Conservation (phyloP, 2,329 filamentous ascomycete genomes). For the Aspergillus sp. region DNA sequence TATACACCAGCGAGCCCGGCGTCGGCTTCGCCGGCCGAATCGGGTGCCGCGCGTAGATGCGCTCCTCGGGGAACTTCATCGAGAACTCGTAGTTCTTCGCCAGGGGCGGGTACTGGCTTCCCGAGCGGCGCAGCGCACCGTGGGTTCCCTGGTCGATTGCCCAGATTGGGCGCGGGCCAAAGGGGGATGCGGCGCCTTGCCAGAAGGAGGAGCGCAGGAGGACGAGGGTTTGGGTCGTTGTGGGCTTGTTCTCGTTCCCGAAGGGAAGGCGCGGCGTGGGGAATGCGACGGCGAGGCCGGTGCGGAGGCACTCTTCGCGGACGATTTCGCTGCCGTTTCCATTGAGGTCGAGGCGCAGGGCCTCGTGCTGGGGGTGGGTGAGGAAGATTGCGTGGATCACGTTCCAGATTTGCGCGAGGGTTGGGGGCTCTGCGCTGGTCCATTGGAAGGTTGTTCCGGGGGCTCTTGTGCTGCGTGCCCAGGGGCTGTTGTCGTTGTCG, state of each 20-base stretch:
- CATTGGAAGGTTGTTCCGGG: conserved; percentile 40
- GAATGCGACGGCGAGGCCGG: conserved; percentile 33
- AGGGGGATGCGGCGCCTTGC: conserved; percentile 71
- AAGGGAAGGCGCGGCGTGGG: conserved; percentile 27
- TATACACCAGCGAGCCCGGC: conserved; percentile 74
- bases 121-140: conserved; percentile 28
- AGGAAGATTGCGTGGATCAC: conserved; percentile 43
- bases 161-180: conserved; percentile 68
- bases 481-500: conserved; percentile 43
- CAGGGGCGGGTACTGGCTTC: conserved; percentile 42
- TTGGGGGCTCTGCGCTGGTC: conserved; percentile 33
- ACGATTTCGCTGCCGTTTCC: conserved; percentile 45
- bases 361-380: conserved; percentile 37
- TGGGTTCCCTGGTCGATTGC: conserved; percentile 51
- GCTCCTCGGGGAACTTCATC: conserved; percentile 53
- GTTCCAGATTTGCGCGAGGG: conserved; percentile 46
- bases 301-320: conserved; percentile 45
- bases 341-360: conserved; percentile 38
- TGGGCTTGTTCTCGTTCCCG: conserved; percentile 26
- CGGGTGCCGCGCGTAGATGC: conserved; percentile 69
- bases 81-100: conserved; percentile 38
- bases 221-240: conserved; percentile 43
- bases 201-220: conserved; percentile 65
- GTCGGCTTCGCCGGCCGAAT: conserved; percentile 72
- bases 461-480: conserved; percentile 40